Percentiles rank a stretch among this genome's conserved stretches.
Conservation (phyloP, 2,329 filamentous ascomycete genomes). For the Apiospora arundinis region DNA sequence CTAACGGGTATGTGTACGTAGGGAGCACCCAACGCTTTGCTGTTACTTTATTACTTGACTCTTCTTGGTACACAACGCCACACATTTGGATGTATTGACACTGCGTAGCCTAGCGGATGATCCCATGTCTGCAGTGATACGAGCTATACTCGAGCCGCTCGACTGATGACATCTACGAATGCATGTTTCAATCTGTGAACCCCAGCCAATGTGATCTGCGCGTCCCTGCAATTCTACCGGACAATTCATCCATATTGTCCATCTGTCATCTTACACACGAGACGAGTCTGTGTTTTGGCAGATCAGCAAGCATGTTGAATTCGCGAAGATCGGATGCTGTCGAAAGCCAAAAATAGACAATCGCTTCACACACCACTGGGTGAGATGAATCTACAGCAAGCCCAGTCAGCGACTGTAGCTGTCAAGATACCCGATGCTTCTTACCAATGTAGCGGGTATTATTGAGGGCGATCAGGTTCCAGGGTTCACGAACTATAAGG, state of each 20-base stretch:
- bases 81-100: neutral
- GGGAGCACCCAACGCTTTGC: slow-evolving; percentile 9
- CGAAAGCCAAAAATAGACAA: slow-evolving; percentile 5
- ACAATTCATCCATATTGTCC: slow-evolving; percentile 40
- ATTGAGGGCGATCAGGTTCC: neutral
- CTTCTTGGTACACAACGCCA: neutral
- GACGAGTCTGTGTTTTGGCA: neutral
- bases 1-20: neutral
- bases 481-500: neutral
- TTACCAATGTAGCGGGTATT: neutral
- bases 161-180: slow-evolving; percentile 24
- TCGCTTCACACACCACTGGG: neutral
- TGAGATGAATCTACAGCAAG: neutral
- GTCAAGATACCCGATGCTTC: neutral
- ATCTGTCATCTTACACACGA: slow-evolving; percentile 11
- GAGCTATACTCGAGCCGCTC: slow-evolving; percentile 13
- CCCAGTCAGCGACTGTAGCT: neutral
- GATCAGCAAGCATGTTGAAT: too few relatives aligned
- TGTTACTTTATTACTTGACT: neutral
- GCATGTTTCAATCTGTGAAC: slow-evolving; percentile 29
- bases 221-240: slow-evolving; percentile 35
- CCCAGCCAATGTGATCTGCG: slow-evolving; percentile 39
- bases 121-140: slow-evolving; percentile 4
- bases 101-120: slow-evolving; percentile 7
- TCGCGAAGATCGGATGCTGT: neutral